phyloP scores from a whole-genome alignment of 2,329 filamentous ascomycete genomes.

The Talaromyces sp. region DNA sequence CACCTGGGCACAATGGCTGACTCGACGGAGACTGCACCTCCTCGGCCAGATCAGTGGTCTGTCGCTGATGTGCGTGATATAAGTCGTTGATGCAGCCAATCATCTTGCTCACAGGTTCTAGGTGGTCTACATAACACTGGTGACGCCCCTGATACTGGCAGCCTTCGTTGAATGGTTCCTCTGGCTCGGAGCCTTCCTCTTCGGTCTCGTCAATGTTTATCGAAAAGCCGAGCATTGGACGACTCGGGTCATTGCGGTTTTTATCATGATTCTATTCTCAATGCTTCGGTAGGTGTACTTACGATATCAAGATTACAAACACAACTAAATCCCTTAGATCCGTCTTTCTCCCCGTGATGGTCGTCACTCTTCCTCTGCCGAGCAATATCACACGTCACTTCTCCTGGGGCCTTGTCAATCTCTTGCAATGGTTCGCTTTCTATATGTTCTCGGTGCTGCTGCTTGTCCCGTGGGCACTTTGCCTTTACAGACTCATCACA shows the following conservation, averaged over 20 bases:
- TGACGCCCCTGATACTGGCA: constrained; percentile 76
- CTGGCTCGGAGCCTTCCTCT: constrained; percentile 89
- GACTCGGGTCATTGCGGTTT: constrained; percentile 69
- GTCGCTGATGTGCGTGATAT: constrained; percentile 36
- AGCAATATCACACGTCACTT: constrained; percentile 67
- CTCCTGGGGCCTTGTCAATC: constrained; percentile 62
- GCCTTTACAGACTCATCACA: constrained; percentile 85
- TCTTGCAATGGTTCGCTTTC: constrained; percentile 93
- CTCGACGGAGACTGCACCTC: neutral
- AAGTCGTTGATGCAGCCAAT: neutral
- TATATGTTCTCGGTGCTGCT: constrained; percentile 85
- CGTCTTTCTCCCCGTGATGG: constrained; percentile 89
- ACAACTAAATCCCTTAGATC: constrained; percentile 47
- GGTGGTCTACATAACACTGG: constrained; percentile 80
- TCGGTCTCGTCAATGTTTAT: constrained; percentile 84
- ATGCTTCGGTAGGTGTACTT: constrained; percentile 61
- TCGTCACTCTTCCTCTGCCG: constrained; percentile 85
- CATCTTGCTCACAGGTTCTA: constrained; percentile 36
- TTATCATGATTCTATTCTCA: constrained; percentile 72
- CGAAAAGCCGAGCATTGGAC: constrained; percentile 86
- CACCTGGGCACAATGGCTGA: constrained; percentile 11
- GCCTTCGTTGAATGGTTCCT: constrained; percentile 91
- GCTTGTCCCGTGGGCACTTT: constrained; percentile 87
- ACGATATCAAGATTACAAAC: neutral
- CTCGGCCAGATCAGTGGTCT: constrained; percentile 32